Evolutionary conservation across 1,139 yeast genomes (phyloP).

Genomic region (Hemisphaericaspora subhashii): DNA sequence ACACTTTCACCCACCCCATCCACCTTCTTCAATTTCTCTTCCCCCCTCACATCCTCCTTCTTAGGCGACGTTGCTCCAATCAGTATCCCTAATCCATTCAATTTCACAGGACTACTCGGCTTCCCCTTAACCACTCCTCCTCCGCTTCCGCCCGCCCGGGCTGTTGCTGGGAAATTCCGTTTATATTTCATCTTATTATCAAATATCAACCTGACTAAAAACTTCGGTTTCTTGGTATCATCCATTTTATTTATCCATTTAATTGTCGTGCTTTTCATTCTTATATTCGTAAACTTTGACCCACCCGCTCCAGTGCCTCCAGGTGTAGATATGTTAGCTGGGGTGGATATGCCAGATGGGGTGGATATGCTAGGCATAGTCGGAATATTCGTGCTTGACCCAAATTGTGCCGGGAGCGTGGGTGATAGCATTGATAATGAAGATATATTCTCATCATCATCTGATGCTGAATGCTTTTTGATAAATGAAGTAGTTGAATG

Average conservation of each 20-base stretch:
- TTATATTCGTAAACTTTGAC: conserved; percentile 10
- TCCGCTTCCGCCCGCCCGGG: too few species aligned
- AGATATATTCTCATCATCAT: conserved; percentile 15
- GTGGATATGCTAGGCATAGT: neutral
- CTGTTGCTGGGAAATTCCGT: too few species aligned
- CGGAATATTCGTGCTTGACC: conserved; percentile 4
- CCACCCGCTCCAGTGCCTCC: neutral
- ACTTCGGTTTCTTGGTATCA: conserved; percentile 27
- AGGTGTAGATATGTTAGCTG: too few species aligned
- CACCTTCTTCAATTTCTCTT: neutral
- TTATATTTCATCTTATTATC: conserved; percentile 19
- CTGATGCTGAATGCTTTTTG: too few species aligned
- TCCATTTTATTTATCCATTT: conserved; percentile 36
- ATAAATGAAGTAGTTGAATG: too few species aligned
- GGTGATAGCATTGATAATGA: conserved; percentile 38
- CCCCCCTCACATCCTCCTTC: neutral
- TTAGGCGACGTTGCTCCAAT: conserved; percentile 3
- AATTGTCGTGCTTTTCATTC: conserved; percentile 16
- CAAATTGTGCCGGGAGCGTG: conserved; percentile 35
- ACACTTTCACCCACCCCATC: too few species aligned
- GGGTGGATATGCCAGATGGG: too few species aligned
- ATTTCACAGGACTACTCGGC: conserved; percentile 10
- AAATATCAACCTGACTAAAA: conserved; percentile 31
- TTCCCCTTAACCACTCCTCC: conserved; percentile 3
- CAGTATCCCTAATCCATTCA: conserved; percentile 27